Evolutionary conservation across 768 basidiomycete genomes (phyloP), one percentile per base, ranked within the genome.

Genomic region (Leccinum uliginosum): DNA sequence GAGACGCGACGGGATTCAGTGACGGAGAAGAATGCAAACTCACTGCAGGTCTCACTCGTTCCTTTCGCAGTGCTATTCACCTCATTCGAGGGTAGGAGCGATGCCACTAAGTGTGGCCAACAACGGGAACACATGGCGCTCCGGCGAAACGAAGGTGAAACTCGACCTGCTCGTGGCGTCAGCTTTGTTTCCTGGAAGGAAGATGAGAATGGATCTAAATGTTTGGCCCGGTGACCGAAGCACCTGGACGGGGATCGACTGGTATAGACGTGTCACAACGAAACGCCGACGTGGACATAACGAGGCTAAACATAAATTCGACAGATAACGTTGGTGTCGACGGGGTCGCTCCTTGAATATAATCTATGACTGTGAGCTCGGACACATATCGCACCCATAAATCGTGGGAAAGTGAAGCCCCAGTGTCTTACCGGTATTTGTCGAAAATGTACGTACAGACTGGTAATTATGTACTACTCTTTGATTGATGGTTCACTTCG

Each of bases 31-130:
- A 43, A 43, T 8, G 9, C 15, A 30, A 7, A 61, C 70, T 56
- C 38, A 67, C 70, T 66, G 44, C 67, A 71, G 11, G 43, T 53
- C 10, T 63, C 62, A 7, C 51, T 56, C 15, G 19, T 45, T 9
- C 51, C 49, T 10, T 57, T 50, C 3, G n/a, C 49, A 19, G 8
- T 34, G 21, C 54, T 53, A 1, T 49, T 53, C 7, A 49, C 51
- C 53, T 72, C 71, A 71, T 47, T 54, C 47, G 44, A 71, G 54
- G 3, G 58, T 55, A 11, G 45, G 55, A 10, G 53, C 35, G 30
- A 45, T 44, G 1, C 59, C 63, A 26, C 59, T 60, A 3, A 71
- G 55, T 7, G 62, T 71, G 1, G 60, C 53, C 3, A 21, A 49
- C 11, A 67, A 30, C 3, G 55, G 45, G 12, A 71, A 49, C 43